Evolutionary conservation across 176 grass and related monocot species (phyloP).

Genomic region (Eremochloa ophiuroides): DNA sequence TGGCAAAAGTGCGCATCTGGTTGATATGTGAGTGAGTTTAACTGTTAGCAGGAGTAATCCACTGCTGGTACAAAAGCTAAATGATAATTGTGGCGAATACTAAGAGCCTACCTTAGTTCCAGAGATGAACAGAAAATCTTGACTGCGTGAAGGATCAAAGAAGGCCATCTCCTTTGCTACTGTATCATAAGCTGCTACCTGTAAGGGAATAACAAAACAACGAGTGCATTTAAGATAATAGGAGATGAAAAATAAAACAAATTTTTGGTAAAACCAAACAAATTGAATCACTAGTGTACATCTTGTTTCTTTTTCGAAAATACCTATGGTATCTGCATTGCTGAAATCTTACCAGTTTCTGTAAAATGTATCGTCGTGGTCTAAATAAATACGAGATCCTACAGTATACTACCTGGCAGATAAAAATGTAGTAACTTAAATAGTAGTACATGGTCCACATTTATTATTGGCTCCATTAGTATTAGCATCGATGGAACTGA

Average conservation of each 20-base stretch:
- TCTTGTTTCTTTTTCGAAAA: neutral
- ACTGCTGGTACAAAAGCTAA: neutral
- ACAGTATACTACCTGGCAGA: no score
- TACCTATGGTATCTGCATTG: neutral
- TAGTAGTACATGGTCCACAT: neutral
- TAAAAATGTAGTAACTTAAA: neutral
- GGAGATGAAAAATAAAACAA: neutral
- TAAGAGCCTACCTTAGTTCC: conserved; percentile 81
- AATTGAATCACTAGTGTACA: neutral
- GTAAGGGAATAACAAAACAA: neutral
- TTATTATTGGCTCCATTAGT: neutral
- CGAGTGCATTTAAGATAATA: neutral
- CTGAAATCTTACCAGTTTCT: neutral
- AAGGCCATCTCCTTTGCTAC: conserved; percentile 88
- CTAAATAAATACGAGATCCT: neutral
- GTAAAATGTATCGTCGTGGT: neutral
- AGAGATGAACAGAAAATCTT: conserved; percentile 97
- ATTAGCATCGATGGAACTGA: neutral
- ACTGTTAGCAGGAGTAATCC: neutral
- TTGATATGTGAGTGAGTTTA: neutral
- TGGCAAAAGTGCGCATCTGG: conserved; percentile 89
- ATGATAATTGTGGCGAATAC: neutral
- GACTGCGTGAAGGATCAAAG: conserved; percentile 81
- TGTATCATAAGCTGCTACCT: conserved; percentile 90
- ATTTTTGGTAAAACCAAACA: neutral